Base-by-base conservation (phyloP, 495 filamentous ascomycete species). In the Hyaloscypha finlandica region DNA sequence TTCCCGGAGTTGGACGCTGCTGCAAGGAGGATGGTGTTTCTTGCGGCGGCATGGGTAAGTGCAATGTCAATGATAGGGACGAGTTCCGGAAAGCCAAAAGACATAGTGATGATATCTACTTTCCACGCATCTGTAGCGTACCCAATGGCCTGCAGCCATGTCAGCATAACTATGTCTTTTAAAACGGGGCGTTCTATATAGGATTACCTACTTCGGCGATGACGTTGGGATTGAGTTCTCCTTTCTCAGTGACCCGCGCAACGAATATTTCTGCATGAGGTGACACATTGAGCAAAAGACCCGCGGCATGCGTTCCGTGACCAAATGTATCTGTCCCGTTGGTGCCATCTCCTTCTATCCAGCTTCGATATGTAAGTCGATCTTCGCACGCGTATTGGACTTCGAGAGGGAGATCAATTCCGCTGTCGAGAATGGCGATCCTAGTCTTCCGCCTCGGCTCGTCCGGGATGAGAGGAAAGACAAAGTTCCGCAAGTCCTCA, bases 101-200 rank as follows among this genome's bases (percentile, higher is more conserved):
- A 69, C 67, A 69, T 69, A 2, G 62, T 66, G 20, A 69, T 69
- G 35, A 69, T 66, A n/a, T 69, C 56, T 4, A 66, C 67, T 54
- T 67, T 61, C 67, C 63, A 48, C 33, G 19, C 20, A 48, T 51
- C 48, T 19, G 63, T 61, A 29, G 53, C 53, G 53, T 56, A 29
- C 53, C 25, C 53, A 29, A 56, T 56, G 53, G 53, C 53, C 53
- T 56, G 42, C 42, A 48, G 42, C 19, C 42, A 48, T 48, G 42
- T 48, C 42, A 48, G 42, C 42, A 48, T 48, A 8, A 48, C 42
- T 48, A 48, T 48, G 42, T 48, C 42, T 48, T 48, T 8, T 48
- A 9, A 48, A 48, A 48, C 19, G 42, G 42, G 42, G 19, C 8
- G 42, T 52, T 19, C 8, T 29, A 12, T 33, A 32, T 53, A 29